Evolutionary conservation across 2,329 filamentous ascomycete species (phyloP), one percentile per base, ranked within the genome.

Genomic region (Boeremia exigua): DNA sequence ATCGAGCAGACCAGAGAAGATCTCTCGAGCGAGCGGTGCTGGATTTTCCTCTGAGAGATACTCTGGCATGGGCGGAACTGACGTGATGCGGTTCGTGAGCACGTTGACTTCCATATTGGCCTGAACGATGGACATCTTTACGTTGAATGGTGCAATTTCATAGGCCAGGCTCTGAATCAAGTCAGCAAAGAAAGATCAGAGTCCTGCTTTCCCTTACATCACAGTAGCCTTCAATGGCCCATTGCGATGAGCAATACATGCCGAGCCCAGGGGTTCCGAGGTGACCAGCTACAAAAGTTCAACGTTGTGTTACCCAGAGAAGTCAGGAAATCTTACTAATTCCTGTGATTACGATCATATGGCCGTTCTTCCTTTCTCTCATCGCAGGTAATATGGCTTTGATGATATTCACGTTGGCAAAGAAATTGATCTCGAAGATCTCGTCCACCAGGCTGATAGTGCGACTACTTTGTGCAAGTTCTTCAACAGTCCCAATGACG

Each of bases 211-310:
- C 8, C 19, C 46, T 38, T 68, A 83, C 92, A 77, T 98, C 94
- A 78, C 93, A 97, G 75, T 95, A 97, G 15, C 94, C 95, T 77
- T 98, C 95, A 32, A 97, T 84, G 1, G 92, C 95, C 92, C 94
- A 97, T 33, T 92, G 93, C 12, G 92, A 90, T 15, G 94, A 92
- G 62, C 92, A 95, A 74, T 96, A 95, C 81, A 96, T 90, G 52
- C 91, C 86, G 78, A 98, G 85, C 2, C 93, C 92, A 0, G 95
- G 95, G 0, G 93, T 97, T 32, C 93, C 94, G 56, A 98, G 88
- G 75, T 97, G 94, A 3, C 92, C 93, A 33, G 91, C 81, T 84
- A 42, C 8, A 5, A 0, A 46, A 1, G 6, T 52, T 74, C n/a
- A 73, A 61, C 32, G 39, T 14, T 17, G 10, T 12, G 33, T 9